Percentiles rank a stretch among this genome's conserved stretches.
These are phyloP conservation scores for Ustilago hordei DNA, from an alignment of 1,284 basidiomycete species.

Conservation along the genomic window DNA sequence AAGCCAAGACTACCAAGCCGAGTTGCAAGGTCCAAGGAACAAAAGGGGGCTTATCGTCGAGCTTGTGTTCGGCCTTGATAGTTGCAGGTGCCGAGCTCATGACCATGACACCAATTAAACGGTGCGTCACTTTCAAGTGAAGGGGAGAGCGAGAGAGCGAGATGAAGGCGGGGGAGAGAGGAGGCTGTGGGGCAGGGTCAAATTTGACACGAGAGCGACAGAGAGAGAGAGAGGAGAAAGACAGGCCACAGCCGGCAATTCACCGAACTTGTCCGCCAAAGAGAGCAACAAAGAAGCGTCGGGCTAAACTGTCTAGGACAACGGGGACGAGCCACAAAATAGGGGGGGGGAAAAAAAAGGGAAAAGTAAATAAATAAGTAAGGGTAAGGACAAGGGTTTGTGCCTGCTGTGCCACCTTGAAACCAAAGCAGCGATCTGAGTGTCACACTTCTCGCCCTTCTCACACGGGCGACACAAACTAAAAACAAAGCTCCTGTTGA, in stretches of 20 bases:
- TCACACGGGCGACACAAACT: conserved; percentile 23
- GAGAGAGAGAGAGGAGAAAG: not conserved
- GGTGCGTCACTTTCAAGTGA: not conserved
- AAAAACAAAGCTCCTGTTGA: conserved; percentile 3
- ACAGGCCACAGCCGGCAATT: conserved; percentile 10
- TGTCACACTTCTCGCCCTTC: conserved; percentile 10
- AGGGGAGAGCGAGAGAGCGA: not conserved
- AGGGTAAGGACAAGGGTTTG: conserved; percentile 17
- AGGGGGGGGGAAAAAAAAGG: not conserved
- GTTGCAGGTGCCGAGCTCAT: conserved; percentile 3
- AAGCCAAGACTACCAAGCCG: not conserved
- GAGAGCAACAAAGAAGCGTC: conserved; percentile 17
- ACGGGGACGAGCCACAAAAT: conserved; percentile 8
- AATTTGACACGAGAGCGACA: not conserved
- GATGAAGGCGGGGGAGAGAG: conserved; percentile 1
- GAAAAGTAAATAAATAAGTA: too few relatives aligned
- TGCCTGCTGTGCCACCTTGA: not conserved
- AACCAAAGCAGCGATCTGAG: conserved; percentile 1
- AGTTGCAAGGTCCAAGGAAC: not conserved
- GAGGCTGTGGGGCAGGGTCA: not conserved
- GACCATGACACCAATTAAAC: not conserved
- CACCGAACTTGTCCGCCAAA: conserved; percentile 21
- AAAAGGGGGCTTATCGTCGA: not conserved
- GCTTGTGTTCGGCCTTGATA: not conserved
- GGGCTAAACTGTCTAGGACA: conserved; percentile 31